Evolutionary conservation across 2,329 filamentous ascomycete genomes (phyloP), one percentile per base, ranked within the genome.

Genomic region (Colletotrichum horii): DNA sequence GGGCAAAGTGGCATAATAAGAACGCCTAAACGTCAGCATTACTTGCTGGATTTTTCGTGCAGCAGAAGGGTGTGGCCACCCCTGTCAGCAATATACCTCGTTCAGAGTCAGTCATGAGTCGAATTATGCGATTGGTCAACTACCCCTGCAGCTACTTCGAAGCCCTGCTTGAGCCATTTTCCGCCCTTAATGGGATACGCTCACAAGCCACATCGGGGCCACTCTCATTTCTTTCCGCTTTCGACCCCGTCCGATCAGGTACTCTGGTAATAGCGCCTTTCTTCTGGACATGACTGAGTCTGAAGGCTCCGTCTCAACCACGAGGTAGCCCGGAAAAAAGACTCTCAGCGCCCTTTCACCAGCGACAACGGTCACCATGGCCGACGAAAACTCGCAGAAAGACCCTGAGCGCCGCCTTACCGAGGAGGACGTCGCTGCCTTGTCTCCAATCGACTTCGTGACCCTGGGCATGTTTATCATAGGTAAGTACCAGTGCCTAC

Each of bases 401-500:
- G 52, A 15, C n/a, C 24, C 32, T 4, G 36, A 55, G 69, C 62
- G 48, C 19, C 43, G 24, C 12, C 71, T 77, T 26, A 72, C 80
- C 36, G 79, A 81, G 48, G 77, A 80, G 22, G 85, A 86, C 76
- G 83, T 84, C 6, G 32, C 64, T 12, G 64, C 66, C 6, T 48
- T 76, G 5, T 43, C 72, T 15, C 56, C 71, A 64, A 88, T 93
- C 68, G 92, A 94, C 78, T 94, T 94, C 83, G 91, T 93, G 75
- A 94, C 92, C 0, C 80, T 94, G 80, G 93, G 93, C 80, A 94
- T 94, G 93, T 93, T 94, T 80, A 94, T 94, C 66, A 91, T 94
- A 76, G 93, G 92, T 93, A 85, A 83, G 89, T 77, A 16, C 34
- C 22, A 60, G 28, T 64, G 32, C 30, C 43, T n/a, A 22, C n/a